Base-by-base conservation (phyloP, 1,139 yeast genomes). In the Lodderomyces elongisporus region DNA sequence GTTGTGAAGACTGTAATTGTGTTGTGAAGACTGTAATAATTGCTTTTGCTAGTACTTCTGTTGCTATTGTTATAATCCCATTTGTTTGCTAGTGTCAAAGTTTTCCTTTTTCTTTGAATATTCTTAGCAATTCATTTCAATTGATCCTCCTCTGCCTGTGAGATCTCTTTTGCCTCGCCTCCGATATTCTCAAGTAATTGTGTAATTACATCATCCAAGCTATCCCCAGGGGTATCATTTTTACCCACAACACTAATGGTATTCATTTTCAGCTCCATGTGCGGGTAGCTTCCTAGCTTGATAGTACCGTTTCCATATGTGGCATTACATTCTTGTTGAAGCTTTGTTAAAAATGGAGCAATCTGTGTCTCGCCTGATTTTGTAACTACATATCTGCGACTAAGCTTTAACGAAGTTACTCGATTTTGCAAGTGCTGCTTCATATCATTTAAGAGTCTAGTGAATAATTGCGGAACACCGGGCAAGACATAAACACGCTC, bases 201-300 rank as follows among this genome's bases (percentile, higher is more conserved):
- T 1, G 53, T 50, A 5, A 77, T 84, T 5, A 81, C 48, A 3
- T 48, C 48, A 21, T 68, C 51, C 41, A 84, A 54, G 21, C 52
- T 60, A 2, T 20, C 2, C 0, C 44, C 54, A 1, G 56, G 52
- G 6, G 56, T 48, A 3, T 65, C 60, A 12, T 55, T 47, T 14
- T 70, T 70, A 0, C 93, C 93, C 27, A 84, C 66, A 18, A 85
- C 70, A 48, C 93, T 81, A 15, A 85, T 74, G 0, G 94, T 85
- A 45, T 74, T 79, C 35, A 77, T 58, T 1, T 74, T 69, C 59
- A 75, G 69, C 12, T 69, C 67, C 56, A 77, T 66, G 54, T 85
- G 95, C 0, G 95, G 95, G 50, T 87, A 87, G 27, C 89, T 79
- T 3, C 95, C 95, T 30, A 87, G 65, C 51, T 85, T 85, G 35